These are phyloP conservation scores for Xenoacremonium recifei DNA, from an alignment of 2,329 filamentous ascomycete species.

Conservation along the genomic window DNA sequence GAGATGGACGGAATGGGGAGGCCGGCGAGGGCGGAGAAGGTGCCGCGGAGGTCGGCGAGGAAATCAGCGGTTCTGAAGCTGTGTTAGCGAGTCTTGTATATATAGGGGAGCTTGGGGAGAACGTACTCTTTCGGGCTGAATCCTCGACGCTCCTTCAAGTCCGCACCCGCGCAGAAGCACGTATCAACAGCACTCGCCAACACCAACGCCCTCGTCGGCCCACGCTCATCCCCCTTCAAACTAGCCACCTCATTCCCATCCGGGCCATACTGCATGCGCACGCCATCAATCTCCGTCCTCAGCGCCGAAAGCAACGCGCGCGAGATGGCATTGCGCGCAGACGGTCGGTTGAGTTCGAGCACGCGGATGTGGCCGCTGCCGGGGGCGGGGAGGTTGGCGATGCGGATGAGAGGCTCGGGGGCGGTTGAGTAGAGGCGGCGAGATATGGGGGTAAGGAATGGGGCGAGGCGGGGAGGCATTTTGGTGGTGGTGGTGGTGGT, in stretches of 20 bases:
- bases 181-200: slow-evolving; percentile 81
- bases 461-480: slow-evolving; percentile 33
- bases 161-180: slow-evolving; percentile 91
- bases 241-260: slow-evolving; percentile 51
- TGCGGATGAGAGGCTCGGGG: slow-evolving; percentile 59
- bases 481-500: slow-evolving; percentile 1
- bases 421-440: slow-evolving; percentile 43
- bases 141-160: slow-evolving; percentile 80
- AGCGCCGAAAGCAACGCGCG: slow-evolving; percentile 71
- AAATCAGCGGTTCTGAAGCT: slow-evolving; percentile 70
- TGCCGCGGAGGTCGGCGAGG: slow-evolving; percentile 71
- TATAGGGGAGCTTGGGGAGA: slow-evolving; percentile 1
- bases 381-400: slow-evolving; percentile 73
- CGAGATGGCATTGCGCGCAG: slow-evolving; percentile 89
- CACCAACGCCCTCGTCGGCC: slow-evolving; percentile 75
- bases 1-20: slow-evolving; percentile 89
- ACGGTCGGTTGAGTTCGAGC: slow-evolving; percentile 81
- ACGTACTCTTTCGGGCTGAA: slow-evolving; percentile 78
- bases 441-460: slow-evolving; percentile 18
- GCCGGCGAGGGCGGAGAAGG: slow-evolving; percentile 68
- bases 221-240: slow-evolving; percentile 40
- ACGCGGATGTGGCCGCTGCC: slow-evolving; percentile 82
- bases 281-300: slow-evolving; percentile 67
- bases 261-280: slow-evolving; percentile 62
- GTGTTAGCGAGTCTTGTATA: slow-evolving; percentile 4